Evolutionary conservation across 768 basidiomycete species (phyloP).

Genomic region (Tylopilus subfusipes): DNA sequence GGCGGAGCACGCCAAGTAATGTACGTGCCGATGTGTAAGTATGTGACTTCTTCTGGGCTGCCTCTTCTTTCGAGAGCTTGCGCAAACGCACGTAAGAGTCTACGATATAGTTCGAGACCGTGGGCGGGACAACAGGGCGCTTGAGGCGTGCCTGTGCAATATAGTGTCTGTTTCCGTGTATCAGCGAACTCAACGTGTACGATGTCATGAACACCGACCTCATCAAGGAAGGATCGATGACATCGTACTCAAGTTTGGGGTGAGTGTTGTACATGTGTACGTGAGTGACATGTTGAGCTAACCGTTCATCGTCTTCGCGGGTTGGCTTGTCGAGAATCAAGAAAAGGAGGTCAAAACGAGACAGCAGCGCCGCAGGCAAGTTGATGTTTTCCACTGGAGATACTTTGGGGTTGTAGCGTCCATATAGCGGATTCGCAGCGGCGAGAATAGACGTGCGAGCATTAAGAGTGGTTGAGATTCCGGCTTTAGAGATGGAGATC

Average conservation of each 20-base stretch:
- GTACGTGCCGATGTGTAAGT: slow-evolving; percentile 96
- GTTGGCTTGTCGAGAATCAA: slow-evolving; percentile 95
- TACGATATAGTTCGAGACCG: slow-evolving; percentile 90
- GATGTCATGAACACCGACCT: slow-evolving; percentile 46
- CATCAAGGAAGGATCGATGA: slow-evolving; percentile 84
- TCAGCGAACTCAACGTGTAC: slow-evolving; percentile 3
- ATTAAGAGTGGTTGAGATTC: slow-evolving; percentile 97
- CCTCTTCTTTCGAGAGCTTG: slow-evolving; percentile 88
- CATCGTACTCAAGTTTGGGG: slow-evolving; percentile 79
- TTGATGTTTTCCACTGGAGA: slow-evolving; percentile 99
- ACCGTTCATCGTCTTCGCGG: slow-evolving; percentile 91
- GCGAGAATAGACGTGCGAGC: slow-evolving; percentile 97
- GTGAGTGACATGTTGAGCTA: slow-evolving; percentile 95
- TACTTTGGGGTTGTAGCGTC: slow-evolving; percentile 96
- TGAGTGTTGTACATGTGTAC: slow-evolving; percentile 96
- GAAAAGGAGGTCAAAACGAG: slow-evolving; percentile 95
- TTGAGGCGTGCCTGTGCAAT: slow-evolving; percentile 87
- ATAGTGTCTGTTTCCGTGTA: slow-evolving; percentile 64
- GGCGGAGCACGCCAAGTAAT: slow-evolving; percentile 87
- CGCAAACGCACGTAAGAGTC: slow-evolving; percentile 95
- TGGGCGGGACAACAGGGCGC: slow-evolving; percentile 85
- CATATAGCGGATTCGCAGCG: slow-evolving; percentile 96
- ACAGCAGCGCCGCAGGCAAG: slow-evolving; percentile 91
- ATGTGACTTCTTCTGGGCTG: slow-evolving; percentile 82
- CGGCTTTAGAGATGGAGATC: slow-evolving; percentile 98